Conservation (phyloP, 345 rosid genomes). For the Limnanthes douglasii region DNA sequence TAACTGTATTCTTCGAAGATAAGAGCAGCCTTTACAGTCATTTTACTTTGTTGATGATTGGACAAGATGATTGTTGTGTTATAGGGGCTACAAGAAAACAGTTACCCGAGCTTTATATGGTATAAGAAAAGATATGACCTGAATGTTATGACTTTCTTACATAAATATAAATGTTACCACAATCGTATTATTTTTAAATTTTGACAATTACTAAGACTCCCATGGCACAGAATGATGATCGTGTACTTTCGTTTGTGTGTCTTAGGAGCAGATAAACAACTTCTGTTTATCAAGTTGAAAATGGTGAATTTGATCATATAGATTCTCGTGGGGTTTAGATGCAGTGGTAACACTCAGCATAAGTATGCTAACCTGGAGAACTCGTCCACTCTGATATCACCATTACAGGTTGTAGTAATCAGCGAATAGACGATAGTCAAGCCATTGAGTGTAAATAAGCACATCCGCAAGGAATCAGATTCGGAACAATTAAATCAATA, state of each 20-base stretch:
- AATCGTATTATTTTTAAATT: too few species aligned
- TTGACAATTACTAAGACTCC: too few species aligned
- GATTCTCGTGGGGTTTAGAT: too few species aligned
- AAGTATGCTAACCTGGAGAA: conserved; percentile 62
- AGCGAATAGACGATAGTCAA: conserved; percentile 10
- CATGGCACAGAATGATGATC: too few species aligned
- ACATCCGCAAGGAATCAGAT: too few species aligned
- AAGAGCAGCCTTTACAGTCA: conserved; percentile 70
- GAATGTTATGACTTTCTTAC: not conserved
- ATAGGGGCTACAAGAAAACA: conserved; percentile 60
- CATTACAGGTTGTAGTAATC: conserved; percentile 18
- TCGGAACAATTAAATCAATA: not conserved
- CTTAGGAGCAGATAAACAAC: too few species aligned
- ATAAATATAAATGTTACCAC: too few species aligned
- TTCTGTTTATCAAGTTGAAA: too few species aligned
- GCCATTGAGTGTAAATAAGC: conserved; percentile 9
- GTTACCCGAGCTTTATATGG: conserved; percentile 4
- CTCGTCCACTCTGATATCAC: conserved; percentile 69
- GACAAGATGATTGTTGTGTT: conserved; percentile 33
- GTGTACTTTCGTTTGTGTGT: too few species aligned
- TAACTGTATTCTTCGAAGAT: conserved; percentile 84
- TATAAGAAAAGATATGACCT: not conserved
- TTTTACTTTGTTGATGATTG: conserved; percentile 27
- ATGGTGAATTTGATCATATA: too few species aligned
- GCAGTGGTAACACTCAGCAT: too few species aligned